These are phyloP conservation scores for Pichia sp. DNA, from an alignment of 1,139 yeast genomes.

Conservation along the genomic window DNA sequence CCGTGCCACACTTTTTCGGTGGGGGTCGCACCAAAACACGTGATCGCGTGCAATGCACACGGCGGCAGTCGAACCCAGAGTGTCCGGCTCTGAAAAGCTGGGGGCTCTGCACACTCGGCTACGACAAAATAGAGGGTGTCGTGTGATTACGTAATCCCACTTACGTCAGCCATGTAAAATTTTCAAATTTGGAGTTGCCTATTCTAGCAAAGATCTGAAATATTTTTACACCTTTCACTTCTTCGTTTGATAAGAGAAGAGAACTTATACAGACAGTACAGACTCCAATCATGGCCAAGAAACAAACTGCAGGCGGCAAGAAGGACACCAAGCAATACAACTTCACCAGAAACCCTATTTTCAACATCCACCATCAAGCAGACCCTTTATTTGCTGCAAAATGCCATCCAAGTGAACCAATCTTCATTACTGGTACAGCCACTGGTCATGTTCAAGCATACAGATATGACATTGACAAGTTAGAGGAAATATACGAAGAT, in stretches of 20 bases:
- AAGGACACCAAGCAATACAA: slow-evolving; percentile 12
- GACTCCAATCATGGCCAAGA: slow-evolving; percentile 16
- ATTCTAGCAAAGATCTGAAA: too few relatives aligned
- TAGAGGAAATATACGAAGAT: slow-evolving; percentile 35
- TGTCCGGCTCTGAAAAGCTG: too few relatives aligned
- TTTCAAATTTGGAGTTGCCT: too few relatives aligned
- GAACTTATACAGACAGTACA: too few relatives aligned
- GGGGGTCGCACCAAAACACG: slow-evolving; percentile 1
- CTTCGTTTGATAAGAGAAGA: too few relatives aligned
- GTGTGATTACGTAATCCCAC: too few relatives aligned
- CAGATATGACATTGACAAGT: slow-evolving; percentile 47
- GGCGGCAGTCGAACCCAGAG: too few relatives aligned
- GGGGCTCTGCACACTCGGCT: too few relatives aligned
- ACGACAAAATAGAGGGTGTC: too few relatives aligned
- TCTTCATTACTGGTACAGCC: slow-evolving; percentile 70
- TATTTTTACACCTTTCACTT: too few relatives aligned
- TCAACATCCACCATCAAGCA: slow-evolving; percentile 20
- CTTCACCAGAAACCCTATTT: slow-evolving; percentile 18
- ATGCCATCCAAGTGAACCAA: slow-evolving; percentile 72
- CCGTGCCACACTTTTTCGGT: slow-evolving; percentile 8
- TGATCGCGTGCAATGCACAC: too few relatives aligned
- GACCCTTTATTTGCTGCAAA: slow-evolving; percentile 75
- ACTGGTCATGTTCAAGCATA: slow-evolving; percentile 71
- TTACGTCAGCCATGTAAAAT: too few relatives aligned
- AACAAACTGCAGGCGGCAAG: background rate